Evolutionary conservation across 2,329 filamentous ascomycete species (phyloP).

Genomic region (Penicillium sp.): DNA sequence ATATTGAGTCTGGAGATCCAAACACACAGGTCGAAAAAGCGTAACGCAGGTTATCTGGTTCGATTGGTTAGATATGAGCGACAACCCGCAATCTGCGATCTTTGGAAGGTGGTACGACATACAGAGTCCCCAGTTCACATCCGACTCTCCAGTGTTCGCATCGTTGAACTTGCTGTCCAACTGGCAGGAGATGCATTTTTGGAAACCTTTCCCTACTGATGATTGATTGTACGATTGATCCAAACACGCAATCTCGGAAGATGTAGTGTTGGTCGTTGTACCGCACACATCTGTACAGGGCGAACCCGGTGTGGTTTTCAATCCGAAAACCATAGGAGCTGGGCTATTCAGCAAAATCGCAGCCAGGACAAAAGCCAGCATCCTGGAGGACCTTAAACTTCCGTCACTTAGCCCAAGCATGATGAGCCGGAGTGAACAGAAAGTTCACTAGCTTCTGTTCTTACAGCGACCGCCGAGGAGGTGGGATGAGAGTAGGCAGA

Average conservation of each 20-base stretch:
- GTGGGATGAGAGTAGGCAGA: conserved; percentile 8
- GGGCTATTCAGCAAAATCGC: conserved; percentile 21
- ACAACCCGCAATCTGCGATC: not conserved
- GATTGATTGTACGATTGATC: conserved; percentile 40
- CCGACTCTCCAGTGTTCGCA: conserved; percentile 37
- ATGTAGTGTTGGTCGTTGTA: conserved; percentile 39
- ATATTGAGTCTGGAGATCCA: conserved; percentile 38
- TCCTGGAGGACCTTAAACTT: conserved; percentile 14
- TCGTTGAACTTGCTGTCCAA: conserved; percentile 42
- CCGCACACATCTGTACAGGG: conserved; percentile 40
- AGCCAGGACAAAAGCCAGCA: conserved; percentile 19
- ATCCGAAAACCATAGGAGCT: conserved; percentile 23
- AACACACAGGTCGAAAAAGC: conserved; percentile 47
- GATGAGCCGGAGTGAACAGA: conserved; percentile 11
- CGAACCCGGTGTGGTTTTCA: conserved; percentile 40
- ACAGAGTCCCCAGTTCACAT: conserved; percentile 50
- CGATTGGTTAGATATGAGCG: not conserved
- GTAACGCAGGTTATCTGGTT: conserved; percentile 48
- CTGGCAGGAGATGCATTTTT: conserved; percentile 45
- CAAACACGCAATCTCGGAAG: conserved; percentile 43
- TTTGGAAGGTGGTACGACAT: conserved; percentile 22
- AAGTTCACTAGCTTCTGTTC: conserved; percentile 4
- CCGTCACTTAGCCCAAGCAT: conserved; percentile 25
- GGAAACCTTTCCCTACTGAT: conserved; percentile 36
- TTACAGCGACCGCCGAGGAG: conserved; percentile 5